Evolutionary conservation across 2,329 filamentous ascomycete genomes (phyloP).

Genomic region (Chrysoporthe puriensis): DNA sequence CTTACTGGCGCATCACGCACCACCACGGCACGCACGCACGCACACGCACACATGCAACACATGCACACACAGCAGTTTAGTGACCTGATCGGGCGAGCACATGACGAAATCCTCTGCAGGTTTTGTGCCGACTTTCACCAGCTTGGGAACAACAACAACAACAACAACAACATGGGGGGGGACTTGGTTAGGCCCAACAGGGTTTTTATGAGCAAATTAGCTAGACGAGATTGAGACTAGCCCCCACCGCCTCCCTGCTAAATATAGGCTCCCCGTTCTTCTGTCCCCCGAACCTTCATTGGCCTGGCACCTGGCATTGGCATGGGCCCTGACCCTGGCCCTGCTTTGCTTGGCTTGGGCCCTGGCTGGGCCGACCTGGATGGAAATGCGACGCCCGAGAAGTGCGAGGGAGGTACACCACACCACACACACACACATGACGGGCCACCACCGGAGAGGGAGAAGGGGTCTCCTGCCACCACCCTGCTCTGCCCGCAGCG

Average conservation of each 20-base stretch:
- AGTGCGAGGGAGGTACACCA: too few species aligned
- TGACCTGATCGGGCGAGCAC: slow-evolving; percentile 4
- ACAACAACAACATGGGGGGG: background rate
- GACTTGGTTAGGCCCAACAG: background rate
- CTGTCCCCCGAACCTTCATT: background rate
- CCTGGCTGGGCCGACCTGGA: too few species aligned
- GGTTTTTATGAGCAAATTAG: background rate
- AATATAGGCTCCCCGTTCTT: background rate
- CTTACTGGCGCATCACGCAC: background rate
- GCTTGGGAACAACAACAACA: too few species aligned
- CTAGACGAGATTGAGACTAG: slow-evolving; percentile 16
- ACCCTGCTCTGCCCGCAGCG: too few species aligned
- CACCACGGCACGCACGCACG: background rate
- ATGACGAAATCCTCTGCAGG: slow-evolving; percentile 1
- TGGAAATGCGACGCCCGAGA: too few species aligned
- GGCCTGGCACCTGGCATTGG: too few species aligned
- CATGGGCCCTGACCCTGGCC: too few species aligned
- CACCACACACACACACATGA: too few species aligned
- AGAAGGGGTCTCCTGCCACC: too few species aligned
- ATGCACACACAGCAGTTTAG: background rate
- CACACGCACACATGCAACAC: background rate
- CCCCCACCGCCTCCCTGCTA: background rate
- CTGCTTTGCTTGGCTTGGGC: too few species aligned
- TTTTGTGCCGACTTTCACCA: background rate
- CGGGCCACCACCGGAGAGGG: too few species aligned